Base-by-base conservation (phyloP, 306 rosid species). In the Spatholobus suberectus region DNA sequence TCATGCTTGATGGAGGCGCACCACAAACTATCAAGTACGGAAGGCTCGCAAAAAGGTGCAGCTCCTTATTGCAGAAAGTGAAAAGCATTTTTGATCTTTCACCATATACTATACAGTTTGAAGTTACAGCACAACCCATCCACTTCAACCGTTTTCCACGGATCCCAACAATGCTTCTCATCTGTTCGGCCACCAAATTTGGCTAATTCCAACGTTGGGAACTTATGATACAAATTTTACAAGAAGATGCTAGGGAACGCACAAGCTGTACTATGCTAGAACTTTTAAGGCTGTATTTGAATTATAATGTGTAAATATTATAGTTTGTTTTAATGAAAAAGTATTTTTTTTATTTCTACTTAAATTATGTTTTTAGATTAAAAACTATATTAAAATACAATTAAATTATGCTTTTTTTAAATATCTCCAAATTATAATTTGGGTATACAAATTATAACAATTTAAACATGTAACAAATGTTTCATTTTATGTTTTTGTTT, bases 1-100 rank as follows among this genome's bases (percentile, higher is more conserved):
- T 67, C 73, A n/a, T 35, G 49, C 47, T 70, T 40, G 47, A 63
- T 71, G 75, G 68, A 47, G 79, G 54, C 40, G 77, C 88, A 84
- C 82, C 87, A 63, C 88, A 80, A 76, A 67, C 76, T 51, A 68
- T 37, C 79, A 14, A n/a, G 88, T 80, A 85, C 88, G 87, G 81
- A 81, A 40, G 6, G 0, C 18, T 34, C 67, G 5, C 72, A 37
- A 49, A 62, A 81, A 73, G 74, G 43, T 23, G 46, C 0, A 67
- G 8, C 8, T 37, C 12, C 79, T 37, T 20, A 6, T 27, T 14
- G 9, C 21, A 5, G 4, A 23, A 38, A 75, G 40, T 75, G 1
- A 49, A 26, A 46, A 57, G 27, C 44, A 29, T 14, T 75, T 38
- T 38, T 34, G 1, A 74, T 57, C 47, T 74, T 11, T 54, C 20